These are phyloP conservation scores for Camillea tinctor DNA, from an alignment of 2,329 filamentous ascomycete genomes.

Conservation along the genomic window DNA sequence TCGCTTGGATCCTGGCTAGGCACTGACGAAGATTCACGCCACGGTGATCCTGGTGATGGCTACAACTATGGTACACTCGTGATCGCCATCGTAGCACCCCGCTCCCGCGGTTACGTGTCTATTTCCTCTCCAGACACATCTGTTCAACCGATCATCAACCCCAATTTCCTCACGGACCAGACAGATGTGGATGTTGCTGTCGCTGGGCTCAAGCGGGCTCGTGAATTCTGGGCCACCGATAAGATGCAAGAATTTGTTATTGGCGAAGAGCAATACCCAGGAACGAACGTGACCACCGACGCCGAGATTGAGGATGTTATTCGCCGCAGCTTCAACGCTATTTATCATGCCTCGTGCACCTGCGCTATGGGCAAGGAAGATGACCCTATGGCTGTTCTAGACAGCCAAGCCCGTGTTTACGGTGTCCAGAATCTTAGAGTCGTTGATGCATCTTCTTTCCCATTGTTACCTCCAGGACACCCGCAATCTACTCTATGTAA, in stretches of 20 bases:
- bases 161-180: slow-evolving; percentile 29
- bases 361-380: slow-evolving; percentile 51
- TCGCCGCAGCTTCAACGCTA: slow-evolving; percentile 19
- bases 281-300: slow-evolving; percentile 55
- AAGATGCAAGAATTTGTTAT: slow-evolving; percentile 67
- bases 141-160: slow-evolving; percentile 31
- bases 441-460: slow-evolving; percentile 48
- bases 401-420: slow-evolving; percentile 51
- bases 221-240: slow-evolving; percentile 58
- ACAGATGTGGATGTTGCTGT: slow-evolving; percentile 64
- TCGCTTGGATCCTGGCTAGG: slow-evolving; percentile 24
- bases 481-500: slow-evolving; percentile 25
- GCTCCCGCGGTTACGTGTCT: slow-evolving; percentile 57
- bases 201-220: slow-evolving; percentile 61
- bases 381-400: slow-evolving; percentile 53
- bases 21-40: slow-evolving; percentile 27
- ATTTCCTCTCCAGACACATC: slow-evolving; percentile 50
- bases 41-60: slow-evolving; percentile 24
- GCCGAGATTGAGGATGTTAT: slow-evolving; percentile 47
- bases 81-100: slow-evolving; percentile 24
- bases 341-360: slow-evolving; percentile 52
- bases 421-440: slow-evolving; percentile 53
- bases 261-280: slow-evolving; percentile 61
- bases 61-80: slow-evolving; percentile 28
- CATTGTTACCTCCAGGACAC: slow-evolving; percentile 26